Percentiles rank a stretch among this genome's conserved stretches.
These are phyloP conservation scores for Podospora pseudoanserina DNA, from an alignment of 495 filamentous ascomycete species.

Conservation along the genomic window DNA sequence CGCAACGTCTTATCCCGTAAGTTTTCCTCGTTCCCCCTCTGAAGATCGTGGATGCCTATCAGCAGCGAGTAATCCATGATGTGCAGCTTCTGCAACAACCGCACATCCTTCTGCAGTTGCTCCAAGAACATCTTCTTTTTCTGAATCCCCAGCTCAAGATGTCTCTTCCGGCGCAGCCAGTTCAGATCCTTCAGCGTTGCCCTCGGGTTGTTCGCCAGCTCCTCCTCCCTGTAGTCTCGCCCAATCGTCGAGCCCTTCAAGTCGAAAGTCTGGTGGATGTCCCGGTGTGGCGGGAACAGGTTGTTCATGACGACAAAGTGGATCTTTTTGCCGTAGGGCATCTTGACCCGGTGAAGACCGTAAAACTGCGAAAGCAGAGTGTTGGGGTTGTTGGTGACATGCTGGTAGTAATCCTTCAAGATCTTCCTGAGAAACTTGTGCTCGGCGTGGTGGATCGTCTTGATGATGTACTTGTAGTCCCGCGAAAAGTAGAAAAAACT, in stretches of 20 bases:
- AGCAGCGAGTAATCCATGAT: conserved; percentile 99
- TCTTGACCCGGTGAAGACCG: conserved; percentile 95
- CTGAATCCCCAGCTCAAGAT: conserved; percentile 80
- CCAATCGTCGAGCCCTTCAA: conserved; percentile 97
- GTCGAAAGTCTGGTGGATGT: conserved; percentile 97
- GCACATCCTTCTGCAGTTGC: conserved; percentile 84
- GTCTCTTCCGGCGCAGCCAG: conserved; percentile 81
- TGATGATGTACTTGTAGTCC: conserved; percentile 99
- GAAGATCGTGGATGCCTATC: conserved; percentile 88
- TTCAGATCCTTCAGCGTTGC: conserved; percentile 97
- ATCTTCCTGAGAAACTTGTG: conserved; percentile 93
- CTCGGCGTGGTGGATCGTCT: conserved; percentile 96
- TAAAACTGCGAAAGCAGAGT: conserved; percentile 98
- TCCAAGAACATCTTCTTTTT: conserved; percentile 85
- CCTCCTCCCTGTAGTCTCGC: conserved; percentile 82
- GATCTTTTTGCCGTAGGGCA: conserved; percentile 96
- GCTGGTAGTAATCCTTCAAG: conserved; percentile 87
- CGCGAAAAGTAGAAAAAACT: conserved; percentile 99
- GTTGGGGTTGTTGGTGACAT: conserved; percentile 90
- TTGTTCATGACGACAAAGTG: conserved; percentile 99
- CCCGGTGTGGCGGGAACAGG: conserved; percentile 92
- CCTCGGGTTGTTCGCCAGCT: conserved; percentile 81
- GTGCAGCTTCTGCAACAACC: conserved; percentile 75
- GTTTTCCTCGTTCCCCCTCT: conserved; percentile 89
- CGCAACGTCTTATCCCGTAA: conserved; percentile 90